Evolutionary conservation across 2,329 filamentous ascomycete genomes (phyloP).

Genomic region (Arthrobotrys sinensis): DNA sequence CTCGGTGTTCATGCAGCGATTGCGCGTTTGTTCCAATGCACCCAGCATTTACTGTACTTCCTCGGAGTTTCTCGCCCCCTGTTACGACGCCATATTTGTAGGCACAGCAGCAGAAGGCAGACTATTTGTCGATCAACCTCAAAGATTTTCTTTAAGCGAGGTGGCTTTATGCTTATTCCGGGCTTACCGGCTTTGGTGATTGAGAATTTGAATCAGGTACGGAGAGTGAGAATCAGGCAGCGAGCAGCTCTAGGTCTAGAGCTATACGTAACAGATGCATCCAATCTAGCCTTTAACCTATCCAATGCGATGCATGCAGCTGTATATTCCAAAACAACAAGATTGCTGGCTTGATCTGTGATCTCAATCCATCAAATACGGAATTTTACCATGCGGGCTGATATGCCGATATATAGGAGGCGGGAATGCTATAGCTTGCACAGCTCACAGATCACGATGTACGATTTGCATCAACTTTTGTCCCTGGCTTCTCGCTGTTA

Average conservation of each 20-base stretch:
- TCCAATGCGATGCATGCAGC: no score
- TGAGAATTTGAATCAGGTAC: not conserved
- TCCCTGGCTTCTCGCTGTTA: not conserved
- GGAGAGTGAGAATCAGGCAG: not conserved
- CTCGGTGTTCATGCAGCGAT: no score
- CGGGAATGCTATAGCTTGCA: not conserved
- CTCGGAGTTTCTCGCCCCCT: no score
- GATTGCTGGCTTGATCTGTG: not conserved
- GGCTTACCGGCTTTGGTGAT: slow-evolving; percentile 3
- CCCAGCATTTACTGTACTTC: no score
- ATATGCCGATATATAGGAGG: not conserved
- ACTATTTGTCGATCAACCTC: no score
- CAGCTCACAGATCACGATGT: not conserved
- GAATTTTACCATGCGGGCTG: not conserved
- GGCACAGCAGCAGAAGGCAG: no score
- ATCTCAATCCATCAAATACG: not conserved
- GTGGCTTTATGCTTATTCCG: not conserved
- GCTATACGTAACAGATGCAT: no score
- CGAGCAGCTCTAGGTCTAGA: not conserved
- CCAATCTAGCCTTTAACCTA: no score
- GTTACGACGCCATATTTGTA: no score
- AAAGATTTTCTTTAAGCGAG: not conserved
- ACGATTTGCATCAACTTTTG: not conserved
- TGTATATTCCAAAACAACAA: no score
- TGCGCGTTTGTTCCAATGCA: no score